Conservation (phyloP, 163 green algal genomes). For the Volvox carteri region DNA sequence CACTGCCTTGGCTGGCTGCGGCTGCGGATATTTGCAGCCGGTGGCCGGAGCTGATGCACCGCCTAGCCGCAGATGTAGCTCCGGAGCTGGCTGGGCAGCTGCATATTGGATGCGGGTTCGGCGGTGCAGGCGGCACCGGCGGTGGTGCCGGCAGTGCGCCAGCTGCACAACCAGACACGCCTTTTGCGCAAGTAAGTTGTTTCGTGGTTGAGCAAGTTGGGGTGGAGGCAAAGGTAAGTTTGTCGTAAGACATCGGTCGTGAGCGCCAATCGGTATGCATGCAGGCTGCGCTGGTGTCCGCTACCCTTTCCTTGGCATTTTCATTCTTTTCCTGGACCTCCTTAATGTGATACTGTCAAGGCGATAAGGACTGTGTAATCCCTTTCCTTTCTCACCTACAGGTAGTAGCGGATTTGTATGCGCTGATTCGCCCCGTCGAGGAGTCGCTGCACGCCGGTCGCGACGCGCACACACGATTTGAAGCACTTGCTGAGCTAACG, state of each 20-base stretch:
- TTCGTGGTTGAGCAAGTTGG: too few relatives aligned
- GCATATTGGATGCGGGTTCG: background rate
- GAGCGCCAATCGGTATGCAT: too few relatives aligned
- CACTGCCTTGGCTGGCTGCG: slow-evolving; percentile 30
- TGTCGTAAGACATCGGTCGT: too few relatives aligned
- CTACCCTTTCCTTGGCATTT: too few relatives aligned
- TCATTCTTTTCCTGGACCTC: too few relatives aligned
- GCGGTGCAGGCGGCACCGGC: background rate
- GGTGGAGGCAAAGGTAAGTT: too few relatives aligned
- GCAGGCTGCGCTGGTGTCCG: too few relatives aligned
- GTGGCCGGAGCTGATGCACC: slow-evolving; percentile 36
- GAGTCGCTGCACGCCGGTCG: slow-evolving; percentile 9
- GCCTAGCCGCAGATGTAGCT: slow-evolving; percentile 24
- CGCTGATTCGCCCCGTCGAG: slow-evolving; percentile 4
- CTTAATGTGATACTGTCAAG: too few relatives aligned
- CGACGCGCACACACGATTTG: background rate
- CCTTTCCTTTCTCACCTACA: background rate
- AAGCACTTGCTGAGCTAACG: slow-evolving; percentile 21
- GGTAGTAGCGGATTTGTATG: background rate
- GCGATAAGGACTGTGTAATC: too few relatives aligned
- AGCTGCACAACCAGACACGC: background rate
- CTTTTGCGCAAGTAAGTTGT: background rate
- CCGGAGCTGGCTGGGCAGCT: slow-evolving; percentile 45
- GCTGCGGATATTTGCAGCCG: background rate
- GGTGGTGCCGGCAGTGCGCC: background rate